Percentiles rank a stretch among this genome's conserved stretches.
These are phyloP conservation scores for Pichia eremophila DNA, from an alignment of 805 yeast species.

Conservation along the genomic window DNA sequence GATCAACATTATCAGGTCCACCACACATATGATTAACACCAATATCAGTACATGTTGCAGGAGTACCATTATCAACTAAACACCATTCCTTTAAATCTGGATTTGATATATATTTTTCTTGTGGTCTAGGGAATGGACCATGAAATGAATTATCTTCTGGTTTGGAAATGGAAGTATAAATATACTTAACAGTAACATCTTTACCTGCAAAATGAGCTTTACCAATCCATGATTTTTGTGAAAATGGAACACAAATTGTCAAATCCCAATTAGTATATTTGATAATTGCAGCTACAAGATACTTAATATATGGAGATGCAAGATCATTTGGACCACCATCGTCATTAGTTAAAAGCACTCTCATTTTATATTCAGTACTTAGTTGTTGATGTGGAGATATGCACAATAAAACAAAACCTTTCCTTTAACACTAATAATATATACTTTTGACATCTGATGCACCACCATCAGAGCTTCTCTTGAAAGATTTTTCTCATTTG, in stretches of 20 bases:
- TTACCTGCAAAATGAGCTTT: conserved; percentile 90
- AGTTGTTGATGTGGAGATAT: too few species aligned
- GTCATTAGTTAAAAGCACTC: conserved; percentile 64
- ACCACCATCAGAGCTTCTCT: too few species aligned
- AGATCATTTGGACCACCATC: conserved; percentile 86
- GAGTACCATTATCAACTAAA: conserved; percentile 75
- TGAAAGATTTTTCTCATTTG: too few species aligned
- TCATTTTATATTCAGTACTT: conserved; percentile 6
- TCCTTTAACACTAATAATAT: too few species aligned
- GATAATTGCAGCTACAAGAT: conserved; percentile 60
- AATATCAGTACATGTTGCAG: conserved; percentile 90
- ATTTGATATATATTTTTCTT: conserved; percentile 28
- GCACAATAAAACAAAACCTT: too few species aligned
- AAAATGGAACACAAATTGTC: conserved; percentile 77
- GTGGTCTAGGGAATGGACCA: conserved; percentile 60
- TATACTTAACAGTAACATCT: conserved; percentile 48
- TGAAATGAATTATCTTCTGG: conserved; percentile 43
- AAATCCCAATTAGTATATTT: conserved; percentile 73
- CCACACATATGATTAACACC: conserved; percentile 65
- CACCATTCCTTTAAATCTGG: conserved; percentile 67
- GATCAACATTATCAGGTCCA: conserved; percentile 53
- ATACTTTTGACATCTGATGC: too few species aligned
- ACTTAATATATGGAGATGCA: conserved; percentile 78
- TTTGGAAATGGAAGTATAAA: conserved; percentile 44
- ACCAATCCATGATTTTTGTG: conserved; percentile 91